These are phyloP conservation scores for Candida gigantensis DNA, from an alignment of 1,139 yeast genomes.

Conservation along the genomic window DNA sequence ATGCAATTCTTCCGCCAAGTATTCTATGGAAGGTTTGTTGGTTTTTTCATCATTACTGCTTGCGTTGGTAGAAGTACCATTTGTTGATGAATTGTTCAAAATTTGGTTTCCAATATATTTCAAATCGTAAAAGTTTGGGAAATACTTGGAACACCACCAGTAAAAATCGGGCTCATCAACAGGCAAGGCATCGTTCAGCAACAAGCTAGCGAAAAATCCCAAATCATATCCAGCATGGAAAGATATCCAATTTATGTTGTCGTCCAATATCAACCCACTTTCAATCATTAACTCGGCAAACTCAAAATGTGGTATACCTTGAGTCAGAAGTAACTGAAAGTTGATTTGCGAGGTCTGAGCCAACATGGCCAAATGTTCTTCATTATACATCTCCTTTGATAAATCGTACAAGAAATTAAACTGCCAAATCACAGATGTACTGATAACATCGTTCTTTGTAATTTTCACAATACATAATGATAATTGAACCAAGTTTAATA, in stretches of 20 bases:
- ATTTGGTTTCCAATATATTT: slow-evolving; percentile 70
- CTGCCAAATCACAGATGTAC: slow-evolving; percentile 84
- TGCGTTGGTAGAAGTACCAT: background rate
- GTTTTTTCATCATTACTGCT: slow-evolving; percentile 18
- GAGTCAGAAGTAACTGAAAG: slow-evolving; percentile 69
- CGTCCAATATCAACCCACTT: slow-evolving; percentile 79
- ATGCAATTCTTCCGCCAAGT: slow-evolving; percentile 59
- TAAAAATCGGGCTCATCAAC: slow-evolving; percentile 78
- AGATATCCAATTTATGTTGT: slow-evolving; percentile 81
- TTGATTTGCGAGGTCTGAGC: slow-evolving; percentile 83
- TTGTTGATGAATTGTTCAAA: slow-evolving; percentile 22
- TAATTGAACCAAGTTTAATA: slow-evolving; percentile 81
- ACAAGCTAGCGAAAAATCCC: slow-evolving; percentile 80
- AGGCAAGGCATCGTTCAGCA: slow-evolving; percentile 79
- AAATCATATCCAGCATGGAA: slow-evolving; percentile 95
- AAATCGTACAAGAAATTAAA: slow-evolving; percentile 87
- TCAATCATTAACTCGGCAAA: slow-evolving; percentile 86
- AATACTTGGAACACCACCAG: slow-evolving; percentile 67
- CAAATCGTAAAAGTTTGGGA: slow-evolving; percentile 84
- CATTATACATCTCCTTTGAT: slow-evolving; percentile 74
- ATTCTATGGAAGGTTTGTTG: slow-evolving; percentile 47
- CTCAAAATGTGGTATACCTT: slow-evolving; percentile 77
- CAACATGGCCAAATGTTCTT: slow-evolving; percentile 69
- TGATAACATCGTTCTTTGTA: slow-evolving; percentile 57
- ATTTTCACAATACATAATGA: slow-evolving; percentile 84